phyloP scores from a whole-genome alignment of 371 early-diverging fungal genomes.

The Circinella umbellata region DNA sequence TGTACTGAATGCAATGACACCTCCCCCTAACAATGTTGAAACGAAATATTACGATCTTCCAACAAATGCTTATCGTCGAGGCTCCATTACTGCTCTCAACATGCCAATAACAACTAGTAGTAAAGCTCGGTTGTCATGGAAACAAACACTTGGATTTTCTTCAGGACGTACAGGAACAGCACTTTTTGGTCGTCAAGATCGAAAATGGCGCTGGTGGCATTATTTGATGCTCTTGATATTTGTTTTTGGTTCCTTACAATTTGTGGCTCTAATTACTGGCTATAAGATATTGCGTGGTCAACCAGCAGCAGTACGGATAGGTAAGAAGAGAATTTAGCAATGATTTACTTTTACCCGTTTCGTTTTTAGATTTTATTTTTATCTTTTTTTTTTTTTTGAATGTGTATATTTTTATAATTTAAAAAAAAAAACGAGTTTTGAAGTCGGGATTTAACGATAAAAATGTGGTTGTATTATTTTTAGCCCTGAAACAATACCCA shows the following conservation, averaged over 20 bases:
- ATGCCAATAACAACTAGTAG: not conserved
- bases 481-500: slow-evolving; percentile 39
- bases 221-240: slow-evolving; percentile 38
- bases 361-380: too few species aligned
- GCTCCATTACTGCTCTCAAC: slow-evolving; percentile 6
- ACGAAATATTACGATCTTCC: slow-evolving; percentile 24
- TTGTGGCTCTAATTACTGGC: slow-evolving; percentile 41
- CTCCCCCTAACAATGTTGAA: slow-evolving; percentile 25
- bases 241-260: slow-evolving; percentile 41
- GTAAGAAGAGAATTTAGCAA: slow-evolving; percentile 20
- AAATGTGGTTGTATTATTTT: not conserved
- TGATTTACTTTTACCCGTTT: not conserved
- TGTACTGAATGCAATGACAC: slow-evolving; percentile 13
- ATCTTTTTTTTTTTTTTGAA: too few species aligned
- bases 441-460: not conserved
- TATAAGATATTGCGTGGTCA: slow-evolving; percentile 38
- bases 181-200: slow-evolving; percentile 18
- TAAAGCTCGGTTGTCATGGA: slow-evolving; percentile 12
- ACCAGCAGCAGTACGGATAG: slow-evolving; percentile 47
- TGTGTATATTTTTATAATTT: not conserved
- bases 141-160: not conserved
- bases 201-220: slow-evolving; percentile 57
- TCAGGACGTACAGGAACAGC: slow-evolving; percentile 3
- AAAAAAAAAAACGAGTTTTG: not conserved
- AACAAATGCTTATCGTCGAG: slow-evolving; percentile 13